Conservation (phyloP, 2,329 filamentous ascomycete species). For the Alternaria brassicae region DNA sequence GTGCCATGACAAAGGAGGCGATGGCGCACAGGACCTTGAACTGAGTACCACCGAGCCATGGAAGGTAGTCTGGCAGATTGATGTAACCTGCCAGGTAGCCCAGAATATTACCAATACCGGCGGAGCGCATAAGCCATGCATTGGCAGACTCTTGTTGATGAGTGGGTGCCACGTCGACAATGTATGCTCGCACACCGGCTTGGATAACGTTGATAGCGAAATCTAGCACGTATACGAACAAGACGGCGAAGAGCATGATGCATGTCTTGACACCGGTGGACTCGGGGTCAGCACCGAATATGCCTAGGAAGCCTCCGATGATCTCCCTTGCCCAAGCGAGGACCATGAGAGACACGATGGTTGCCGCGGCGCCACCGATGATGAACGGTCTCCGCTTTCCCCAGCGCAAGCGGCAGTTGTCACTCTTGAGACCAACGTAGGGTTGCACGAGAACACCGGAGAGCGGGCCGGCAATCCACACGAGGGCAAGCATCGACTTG, state of each 20-base stretch:
- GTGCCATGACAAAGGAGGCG: conserved; percentile 74
- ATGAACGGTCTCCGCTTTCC: conserved; percentile 63
- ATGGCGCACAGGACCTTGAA: conserved; percentile 93
- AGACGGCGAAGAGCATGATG: conserved; percentile 79
- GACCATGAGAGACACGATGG: conserved; percentile 58
- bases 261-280: conserved; percentile 68
- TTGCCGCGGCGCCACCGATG: conserved; percentile 57
- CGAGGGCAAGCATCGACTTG: conserved; percentile 60
- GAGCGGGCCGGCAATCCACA: conserved; percentile 64
- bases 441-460: conserved; percentile 62
- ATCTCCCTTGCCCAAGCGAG: conserved; percentile 61
- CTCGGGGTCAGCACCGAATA: conserved; percentile 75
- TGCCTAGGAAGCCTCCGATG: conserved; percentile 68
- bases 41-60: conserved; percentile 84
- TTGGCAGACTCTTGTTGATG: conserved; percentile 95
- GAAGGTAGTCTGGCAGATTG: conserved; percentile 75
- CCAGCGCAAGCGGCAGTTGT: conserved; percentile 57
- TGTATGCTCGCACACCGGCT: conserved; percentile 88
- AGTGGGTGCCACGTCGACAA: conserved; percentile 88
- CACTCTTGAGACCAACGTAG: conserved; percentile 62
- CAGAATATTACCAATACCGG: conserved; percentile 87
- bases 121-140: conserved; percentile 88
- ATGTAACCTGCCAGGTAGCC: conserved; percentile 89
- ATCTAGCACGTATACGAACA: conserved; percentile 89
- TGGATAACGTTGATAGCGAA: conserved; percentile 97